Conservation (phyloP, 1,284 basidiomycete genomes). For the Rhodotorula sp. region DNA sequence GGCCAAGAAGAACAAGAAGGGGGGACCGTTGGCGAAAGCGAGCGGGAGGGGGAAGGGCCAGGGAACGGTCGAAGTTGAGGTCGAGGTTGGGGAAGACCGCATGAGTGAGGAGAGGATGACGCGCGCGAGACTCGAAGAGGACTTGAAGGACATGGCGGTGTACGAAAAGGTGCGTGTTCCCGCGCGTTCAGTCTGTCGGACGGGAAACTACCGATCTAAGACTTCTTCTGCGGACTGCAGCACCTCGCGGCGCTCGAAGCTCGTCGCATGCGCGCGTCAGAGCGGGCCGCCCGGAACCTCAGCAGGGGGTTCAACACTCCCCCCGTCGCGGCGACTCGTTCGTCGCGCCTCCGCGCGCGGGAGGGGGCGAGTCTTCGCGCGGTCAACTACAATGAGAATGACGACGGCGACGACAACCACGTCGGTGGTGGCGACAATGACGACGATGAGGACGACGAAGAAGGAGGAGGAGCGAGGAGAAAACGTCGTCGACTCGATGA, state of each 20-base stretch:
- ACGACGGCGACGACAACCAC: neutral
- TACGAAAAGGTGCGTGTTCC: slow-evolving; percentile 20
- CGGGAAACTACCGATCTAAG: no score
- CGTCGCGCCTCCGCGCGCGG: slow-evolving; percentile 13
- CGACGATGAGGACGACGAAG: slow-evolving; percentile 11
- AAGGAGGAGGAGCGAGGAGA: neutral
- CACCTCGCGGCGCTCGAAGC: slow-evolving; percentile 2
- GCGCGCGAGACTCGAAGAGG: slow-evolving; percentile 24
- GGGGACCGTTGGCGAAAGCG: slow-evolving; percentile 9
- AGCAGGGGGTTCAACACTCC: neutral
- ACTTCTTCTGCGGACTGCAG: neutral
- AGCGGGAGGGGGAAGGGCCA: slow-evolving; percentile 14
- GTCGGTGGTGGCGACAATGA: neutral
- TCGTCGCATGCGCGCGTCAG: slow-evolving; percentile 15
- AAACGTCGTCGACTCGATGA: slow-evolving; percentile 5
- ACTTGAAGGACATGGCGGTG: slow-evolving; percentile 5
- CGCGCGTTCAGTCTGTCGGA: no score
- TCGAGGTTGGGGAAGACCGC: neutral
- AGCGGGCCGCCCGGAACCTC: slow-evolving; percentile 13
- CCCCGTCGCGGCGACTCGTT: slow-evolving; percentile 10
- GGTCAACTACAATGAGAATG: slow-evolving; percentile 19
- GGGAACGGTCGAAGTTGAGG: slow-evolving; percentile 6
- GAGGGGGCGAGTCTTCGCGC: neutral
- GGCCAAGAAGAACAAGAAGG: neutral
- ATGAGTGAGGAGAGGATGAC: slow-evolving; percentile 19